These are phyloP conservation scores for Neurospora sp. DNA, from an alignment of 2,329 filamentous ascomycete species.

Conservation along the genomic window DNA sequence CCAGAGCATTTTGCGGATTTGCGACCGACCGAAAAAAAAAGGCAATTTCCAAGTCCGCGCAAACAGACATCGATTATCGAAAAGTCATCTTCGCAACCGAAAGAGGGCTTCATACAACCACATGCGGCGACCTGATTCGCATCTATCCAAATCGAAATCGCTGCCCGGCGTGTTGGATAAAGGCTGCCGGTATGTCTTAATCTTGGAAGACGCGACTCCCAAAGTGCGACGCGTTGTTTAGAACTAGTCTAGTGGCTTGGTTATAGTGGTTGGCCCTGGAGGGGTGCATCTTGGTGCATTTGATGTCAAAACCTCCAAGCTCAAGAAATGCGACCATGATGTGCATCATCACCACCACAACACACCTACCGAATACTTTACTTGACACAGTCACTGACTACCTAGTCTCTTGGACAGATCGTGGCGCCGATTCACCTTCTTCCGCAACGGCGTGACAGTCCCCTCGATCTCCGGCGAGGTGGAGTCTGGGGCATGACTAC, in stretches of 20 bases:
- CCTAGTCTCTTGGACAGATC: conserved; percentile 13
- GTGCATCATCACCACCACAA: neutral
- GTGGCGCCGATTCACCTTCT: conserved; percentile 27
- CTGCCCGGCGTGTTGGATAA: neutral
- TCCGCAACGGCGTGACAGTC: conserved; percentile 22
- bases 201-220: neutral
- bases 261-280: neutral
- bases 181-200: neutral
- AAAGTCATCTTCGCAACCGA: neutral
- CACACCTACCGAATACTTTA: neutral
- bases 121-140: neutral
- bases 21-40: neutral
- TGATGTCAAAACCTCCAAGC: neutral
- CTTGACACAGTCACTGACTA: neutral
- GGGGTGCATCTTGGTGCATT: neutral
- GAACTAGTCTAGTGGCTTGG: neutral
- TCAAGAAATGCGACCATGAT: neutral
- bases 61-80: neutral
- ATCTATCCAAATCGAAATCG: neutral
- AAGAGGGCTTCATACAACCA: neutral
- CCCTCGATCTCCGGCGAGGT: conserved; percentile 25
- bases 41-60: neutral
- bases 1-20: neutral
- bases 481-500: conserved; percentile 27
- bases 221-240: neutral